phyloP scores from a whole-genome alignment of 345 rosid genomes.

The Brassica napus region Da-Ae NC_063450.1:28669001-28669500 shows the following conservation, averaged over 20 bases:
- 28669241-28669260: constrained; percentile 59
- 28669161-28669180: constrained; percentile 58
- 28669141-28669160: constrained; percentile 57
- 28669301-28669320: constrained; percentile 48
- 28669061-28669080: constrained; percentile 52
- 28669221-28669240: constrained; percentile 52
- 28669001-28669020: constrained; percentile 48
- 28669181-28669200: constrained; percentile 55
- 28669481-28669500: constrained; percentile 46
- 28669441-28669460: constrained; percentile 68
- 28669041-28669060: constrained; percentile 67
- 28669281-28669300: constrained; percentile 47
- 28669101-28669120: constrained; percentile 42
- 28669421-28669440: constrained; percentile 54
- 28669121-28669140: constrained; percentile 54
- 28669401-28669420: constrained; percentile 46
- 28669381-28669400: constrained; percentile 27
- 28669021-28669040: constrained; percentile 46
- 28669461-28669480: constrained; percentile 55
- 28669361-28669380: constrained; percentile 12
- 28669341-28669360: neutral
- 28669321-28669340: constrained; percentile 56
- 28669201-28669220: constrained; percentile 47
- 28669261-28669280: constrained; percentile 61
- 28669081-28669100: constrained; percentile 21